phyloP scores from a whole-genome alignment of 2,329 filamentous ascomycete species.

The Dendrostoma leiphaemia region DNA sequence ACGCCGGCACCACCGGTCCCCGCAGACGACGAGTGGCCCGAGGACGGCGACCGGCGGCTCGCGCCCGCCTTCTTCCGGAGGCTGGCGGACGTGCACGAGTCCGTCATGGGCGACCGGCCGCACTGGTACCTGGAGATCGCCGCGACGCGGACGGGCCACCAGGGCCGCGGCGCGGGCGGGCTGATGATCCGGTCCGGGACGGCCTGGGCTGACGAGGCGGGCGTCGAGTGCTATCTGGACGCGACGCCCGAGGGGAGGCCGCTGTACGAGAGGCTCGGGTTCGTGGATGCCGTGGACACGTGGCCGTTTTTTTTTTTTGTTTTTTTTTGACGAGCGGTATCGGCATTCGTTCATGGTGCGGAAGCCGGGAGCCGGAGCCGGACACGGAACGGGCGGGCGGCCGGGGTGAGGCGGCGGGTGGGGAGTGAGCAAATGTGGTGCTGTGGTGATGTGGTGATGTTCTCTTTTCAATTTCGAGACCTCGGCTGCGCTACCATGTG shows the following conservation, averaged over 20 bases:
- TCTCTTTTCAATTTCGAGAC: too few species aligned
- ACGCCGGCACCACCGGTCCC: conserved; percentile 24
- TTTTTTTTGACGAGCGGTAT: conserved; percentile 31
- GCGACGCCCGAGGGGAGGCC: conserved; percentile 45
- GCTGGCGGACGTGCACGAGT: conserved; percentile 32
- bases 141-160: conserved; percentile 38
- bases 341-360: conserved; percentile 36
- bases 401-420: too few species aligned
- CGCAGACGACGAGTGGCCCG: conserved; percentile 35
- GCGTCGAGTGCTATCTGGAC: conserved; percentile 46
- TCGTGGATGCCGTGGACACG: conserved; percentile 34
- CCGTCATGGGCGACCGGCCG: conserved; percentile 37
- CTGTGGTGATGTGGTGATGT: too few species aligned
- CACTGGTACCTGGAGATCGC: conserved; percentile 52
- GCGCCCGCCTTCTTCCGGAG: conserved; percentile 39
- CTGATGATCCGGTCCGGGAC: conserved; percentile 47
- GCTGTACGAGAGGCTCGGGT: conserved; percentile 49
- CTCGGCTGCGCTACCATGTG: too few species aligned
- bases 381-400: neutral
- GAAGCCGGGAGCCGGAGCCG: conserved; percentile 10
- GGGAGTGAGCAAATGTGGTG: too few species aligned
- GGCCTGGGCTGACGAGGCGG: conserved; percentile 40
- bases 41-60: conserved; percentile 33
- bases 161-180: conserved; percentile 44
- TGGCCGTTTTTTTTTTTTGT: too few species aligned